Evolutionary conservation across 768 basidiomycete genomes (phyloP), one percentile per base, ranked within the genome.

Genomic region (Lactarius pseudohatsudake): DNA sequence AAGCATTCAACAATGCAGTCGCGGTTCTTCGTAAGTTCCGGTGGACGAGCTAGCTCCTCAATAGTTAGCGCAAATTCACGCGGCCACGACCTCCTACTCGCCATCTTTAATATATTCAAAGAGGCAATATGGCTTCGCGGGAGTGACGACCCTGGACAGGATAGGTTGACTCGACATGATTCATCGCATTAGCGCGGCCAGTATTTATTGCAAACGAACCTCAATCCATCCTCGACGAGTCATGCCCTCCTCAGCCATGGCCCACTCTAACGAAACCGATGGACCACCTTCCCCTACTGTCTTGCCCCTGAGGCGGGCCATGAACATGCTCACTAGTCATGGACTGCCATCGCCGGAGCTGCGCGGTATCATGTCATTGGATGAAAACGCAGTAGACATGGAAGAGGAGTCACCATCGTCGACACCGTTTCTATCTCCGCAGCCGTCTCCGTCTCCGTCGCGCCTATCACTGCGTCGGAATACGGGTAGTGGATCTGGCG

Each of bases 301-400:
- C 18, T 67, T 58, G 16, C 62, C 66, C 34, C 64, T 74, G 36
- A 69, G 57, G 57, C 70, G 69, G 11, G 73, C 72, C 6, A 40
- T 63, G 58, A 66, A 66, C 34, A 18, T 74, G 62, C 55, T 69
- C 30, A 73, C 73, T 10, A 62, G 54, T 32, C 69, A 67, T 7
- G 69, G 73, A 7, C 47, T 64, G 36, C 68, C 62, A 2, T 62
- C 70, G 34, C 64, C 64, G 0, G 69, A 66, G 62, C 26, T 59
- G 34, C 54, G 13, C 40, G 54, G 54, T 10, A 28, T 64, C 55
- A 5, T 47, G 22, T n/a, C 61, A 40, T 4, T 16, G 26, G 40
- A 57, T 8, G 67, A 34, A 13, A 64, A 43, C 5, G 67, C 67
- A 9, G 56, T 66, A 9, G 59, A 64, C 40, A 45, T 36, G 7